Base-by-base conservation (phyloP, 2,329 filamentous ascomycete species). In the Alternaria triticimaculans region DNA sequence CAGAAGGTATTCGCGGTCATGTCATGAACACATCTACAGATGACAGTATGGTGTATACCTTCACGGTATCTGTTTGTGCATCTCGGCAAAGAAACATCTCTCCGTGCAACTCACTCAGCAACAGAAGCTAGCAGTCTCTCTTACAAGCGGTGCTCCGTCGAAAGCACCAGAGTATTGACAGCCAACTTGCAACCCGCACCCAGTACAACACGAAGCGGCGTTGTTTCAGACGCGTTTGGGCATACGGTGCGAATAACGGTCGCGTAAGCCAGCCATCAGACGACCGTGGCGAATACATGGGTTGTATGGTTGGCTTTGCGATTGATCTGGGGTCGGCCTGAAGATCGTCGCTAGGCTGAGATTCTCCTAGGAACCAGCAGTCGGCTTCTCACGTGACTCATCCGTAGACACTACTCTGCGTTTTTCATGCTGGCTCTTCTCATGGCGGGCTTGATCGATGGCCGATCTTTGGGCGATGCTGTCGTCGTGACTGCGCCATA, bases 401-500 rank as follows among this genome's bases (percentile, higher is more conserved):
- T 82, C 80, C 9, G 72, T 70, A 44, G 72, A 72, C 21, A 73
- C 70, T 25, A 82, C 82, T 67, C 80, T 80, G 59, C 84, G 80
- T 76, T 83, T 84, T 58, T 84, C 70, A 60, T 77, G 75, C 44
- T 81, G 80, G 46, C 80, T 87, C 82, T 97, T 97, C 76, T 97
- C 94, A 72, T 95, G 93, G 66, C 94, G 91, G 60, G 93, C 92
- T 80, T 97, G 93, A 75, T 97, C 94, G 68, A 97, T 94, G 20
- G 92, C 92, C 28, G 91, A 92, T 71, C 94, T 89, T 82, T 97
- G 94, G 71, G 93, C 92, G 77, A 99, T 97, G 80, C 93, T 97
- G 68, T 95, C 93, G 77, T 97, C 94, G 80, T 99, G 96, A 77
- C 92, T 96, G 83, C 97, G 97, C 89, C 94, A 99, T 72, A 96